phyloP scores from a whole-genome alignment of 2,329 filamentous ascomycete species.

The Aspergillus hiratsukae region DNA sequence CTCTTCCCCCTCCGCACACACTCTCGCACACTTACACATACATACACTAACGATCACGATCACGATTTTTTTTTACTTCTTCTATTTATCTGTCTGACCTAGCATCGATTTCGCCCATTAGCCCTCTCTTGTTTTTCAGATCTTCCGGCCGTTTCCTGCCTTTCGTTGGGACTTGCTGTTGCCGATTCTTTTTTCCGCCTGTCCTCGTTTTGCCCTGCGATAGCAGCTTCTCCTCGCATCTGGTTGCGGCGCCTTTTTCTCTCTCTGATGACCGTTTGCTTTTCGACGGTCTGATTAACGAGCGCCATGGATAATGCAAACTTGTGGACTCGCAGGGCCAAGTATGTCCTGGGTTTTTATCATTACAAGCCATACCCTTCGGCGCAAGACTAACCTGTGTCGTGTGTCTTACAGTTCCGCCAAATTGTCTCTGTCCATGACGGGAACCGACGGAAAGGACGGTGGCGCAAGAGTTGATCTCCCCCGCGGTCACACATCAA shows the following conservation, averaged over 20 bases:
- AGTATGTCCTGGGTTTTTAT: constrained; percentile 34
- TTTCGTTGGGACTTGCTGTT: neutral
- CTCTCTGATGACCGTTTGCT: constrained; percentile 35
- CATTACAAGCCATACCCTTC: neutral
- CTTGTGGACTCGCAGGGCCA: constrained; percentile 47
- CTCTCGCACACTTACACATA: neutral
- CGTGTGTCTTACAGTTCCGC: constrained; percentile 55
- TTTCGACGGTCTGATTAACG: constrained; percentile 31
- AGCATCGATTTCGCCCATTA: constrained; percentile 1
- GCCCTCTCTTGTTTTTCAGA: constrained; percentile 5
- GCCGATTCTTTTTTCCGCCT: neutral
- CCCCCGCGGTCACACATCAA: constrained; percentile 61
- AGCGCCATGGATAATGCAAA: constrained; percentile 48
- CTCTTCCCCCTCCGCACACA: constrained; percentile 4
- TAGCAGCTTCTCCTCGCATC: constrained; percentile 6
- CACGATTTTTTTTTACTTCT: constrained; percentile 13
- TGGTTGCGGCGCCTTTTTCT: constrained; percentile 8
- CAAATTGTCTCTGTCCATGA: constrained; percentile 86
- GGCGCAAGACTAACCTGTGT: constrained; percentile 20
- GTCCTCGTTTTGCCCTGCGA: neutral
- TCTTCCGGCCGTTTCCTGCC: constrained; percentile 18
- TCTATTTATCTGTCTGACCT: constrained; percentile 6
- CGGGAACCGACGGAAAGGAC: constrained; percentile 53
- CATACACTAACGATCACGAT: constrained; percentile 14
- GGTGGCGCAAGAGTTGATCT: constrained; percentile 51